Conservation (phyloP, 2,329 filamentous ascomycete genomes). For the Sclerotinia subarctica region DNA sequence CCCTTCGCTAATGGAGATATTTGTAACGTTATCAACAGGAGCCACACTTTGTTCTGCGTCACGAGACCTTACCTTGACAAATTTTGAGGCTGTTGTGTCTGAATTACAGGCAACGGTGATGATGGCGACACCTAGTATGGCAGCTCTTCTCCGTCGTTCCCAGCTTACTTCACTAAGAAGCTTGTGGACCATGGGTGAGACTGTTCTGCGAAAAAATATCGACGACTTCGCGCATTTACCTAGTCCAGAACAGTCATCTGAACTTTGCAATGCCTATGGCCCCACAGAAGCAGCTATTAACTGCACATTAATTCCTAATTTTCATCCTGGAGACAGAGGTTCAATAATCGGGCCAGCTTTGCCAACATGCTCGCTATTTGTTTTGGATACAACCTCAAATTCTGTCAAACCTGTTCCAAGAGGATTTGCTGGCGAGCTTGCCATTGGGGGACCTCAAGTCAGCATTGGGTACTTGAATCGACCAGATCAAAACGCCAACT, state of each 20-base stretch:
- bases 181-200: conserved; percentile 11
- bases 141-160: conserved; percentile 6
- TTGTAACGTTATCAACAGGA: conserved; percentile 24
- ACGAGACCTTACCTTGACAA: conserved; percentile 5
- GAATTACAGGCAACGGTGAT: conserved; percentile 13
- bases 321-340: neutral
- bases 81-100: conserved; percentile 9
- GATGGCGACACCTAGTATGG: conserved; percentile 16
- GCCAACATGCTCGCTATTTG: neutral
- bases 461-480: conserved; percentile 23
- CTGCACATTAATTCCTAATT: conserved; percentile 3
- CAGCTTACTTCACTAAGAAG: neutral
- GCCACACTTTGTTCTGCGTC: conserved; percentile 14
- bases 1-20: conserved; percentile 38
- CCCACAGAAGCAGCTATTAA: conserved; percentile 11
- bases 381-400: neutral
- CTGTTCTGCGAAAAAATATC: conserved; percentile 15
- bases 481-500: conserved; percentile 18
- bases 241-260: neutral
- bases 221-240: conserved; percentile 2
- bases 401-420: conserved; percentile 23
- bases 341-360: conserved; percentile 11
- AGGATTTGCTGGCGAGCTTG: conserved; percentile 23
- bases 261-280: conserved; percentile 16
- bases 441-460: conserved; percentile 23